These are phyloP conservation scores for Friedmanniomyces simplex DNA, from an alignment of 495 filamentous ascomycete species.

Conservation along the genomic window DNA sequence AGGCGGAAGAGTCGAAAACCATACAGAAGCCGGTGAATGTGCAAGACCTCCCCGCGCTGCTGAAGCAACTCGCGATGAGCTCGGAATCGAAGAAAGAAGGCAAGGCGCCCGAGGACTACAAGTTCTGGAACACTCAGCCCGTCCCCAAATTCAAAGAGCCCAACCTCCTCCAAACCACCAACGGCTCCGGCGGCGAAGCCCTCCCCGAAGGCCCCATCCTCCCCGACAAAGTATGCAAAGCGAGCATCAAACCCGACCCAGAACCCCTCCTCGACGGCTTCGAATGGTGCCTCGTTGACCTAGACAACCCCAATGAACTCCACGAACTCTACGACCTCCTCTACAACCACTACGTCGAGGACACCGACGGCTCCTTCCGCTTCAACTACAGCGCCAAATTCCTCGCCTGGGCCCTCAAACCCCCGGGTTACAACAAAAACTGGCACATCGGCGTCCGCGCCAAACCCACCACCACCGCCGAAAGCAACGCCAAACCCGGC, in stretches of 20 bases:
- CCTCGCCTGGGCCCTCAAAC: conserved; percentile 84
- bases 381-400: conserved; percentile 89
- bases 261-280: conserved; percentile 62
- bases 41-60: conserved; percentile 26
- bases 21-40: conserved; percentile 6
- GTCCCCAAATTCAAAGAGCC: conserved; percentile 59
- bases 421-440: conserved; percentile 87
- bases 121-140: conserved; percentile 97
- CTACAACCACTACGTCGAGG: conserved; percentile 90
- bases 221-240: conserved; percentile 53
- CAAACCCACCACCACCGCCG: conserved; percentile 46
- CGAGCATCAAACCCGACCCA: conserved; percentile 58
- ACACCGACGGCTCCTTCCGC: conserved; percentile 90
- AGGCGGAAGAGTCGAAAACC: conserved; percentile 14
- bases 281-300: conserved; percentile 87
- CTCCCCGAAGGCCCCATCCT: conserved; percentile 53
- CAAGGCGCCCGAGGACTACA: conserved; percentile 47
- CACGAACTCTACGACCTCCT: conserved; percentile 58
- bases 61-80: conserved; percentile 37
- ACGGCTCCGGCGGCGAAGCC: conserved; percentile 24
- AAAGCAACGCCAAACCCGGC: conserved; percentile 12
- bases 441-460: conserved; percentile 92
- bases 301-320: conserved; percentile 53
- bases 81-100: conserved; percentile 47
- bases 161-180: conserved; percentile 16